Base-by-base conservation (phyloP, 2,329 filamentous ascomycete species). In the Penicillium sp. region DNA sequence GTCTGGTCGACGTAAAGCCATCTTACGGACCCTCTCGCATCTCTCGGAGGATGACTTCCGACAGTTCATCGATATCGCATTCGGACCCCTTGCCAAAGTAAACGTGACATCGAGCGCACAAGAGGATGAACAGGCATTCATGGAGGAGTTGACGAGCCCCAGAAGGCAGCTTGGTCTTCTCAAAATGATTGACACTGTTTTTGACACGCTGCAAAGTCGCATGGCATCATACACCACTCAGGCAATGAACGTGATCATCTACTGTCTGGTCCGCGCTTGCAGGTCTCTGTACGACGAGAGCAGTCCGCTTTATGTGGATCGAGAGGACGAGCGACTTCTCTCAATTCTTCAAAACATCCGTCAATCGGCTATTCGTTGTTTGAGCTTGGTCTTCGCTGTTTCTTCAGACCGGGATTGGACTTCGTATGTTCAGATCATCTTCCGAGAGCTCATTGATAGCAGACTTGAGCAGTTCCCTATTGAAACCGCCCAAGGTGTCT, bases 401-500 rank as follows among this genome's bases (percentile, higher is more conserved):
- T 85, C 84, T 18, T 77, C 82, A 2, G 75, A 77, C 8, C 85
- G 85, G 52, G 77, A 86, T 43, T 94, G 90, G 86, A 75, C 74
- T 2, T 73, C 77, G 1, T 95, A 90, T 64, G 78, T 87, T 34
- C 76, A 80, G 7, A 68, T 79, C 0, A 84, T 97, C 44, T 81
- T 93, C 45, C 73, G 79, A 27, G 84, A 95, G 61, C 73, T 94
- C 26, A 77, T 98, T 39, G 82, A 81, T 44, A 88, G 88, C 13
- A 80, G 89, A 55, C 74, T 97, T 13, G 79, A 85, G 2, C 88
- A 86, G 48, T 80, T 98, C 46, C 82, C 90, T 0, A 76, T 80
- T 4, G 93, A 98, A 71, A 95, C 88, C 38, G 86, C 89, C 0
- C 90, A 98, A 64, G 88, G 89, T 11, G 76, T 96, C 6, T 97